Evolutionary conservation across 2,329 filamentous ascomycete genomes (phyloP).

Genomic region (Pyrenophora tritici-repentis): DNA sequence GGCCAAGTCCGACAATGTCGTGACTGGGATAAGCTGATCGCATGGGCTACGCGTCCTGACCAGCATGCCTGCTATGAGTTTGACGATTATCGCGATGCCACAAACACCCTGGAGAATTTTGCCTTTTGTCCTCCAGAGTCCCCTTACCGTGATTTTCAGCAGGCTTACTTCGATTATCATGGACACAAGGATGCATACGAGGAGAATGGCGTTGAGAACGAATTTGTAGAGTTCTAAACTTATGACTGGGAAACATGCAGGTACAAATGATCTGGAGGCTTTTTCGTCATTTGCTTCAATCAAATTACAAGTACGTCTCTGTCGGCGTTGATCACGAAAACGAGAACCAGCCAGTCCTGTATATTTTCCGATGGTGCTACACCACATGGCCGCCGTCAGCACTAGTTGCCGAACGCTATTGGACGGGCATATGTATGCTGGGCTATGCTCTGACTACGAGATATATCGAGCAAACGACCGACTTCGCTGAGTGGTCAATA

Average conservation of each 20-base stretch:
- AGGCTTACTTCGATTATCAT: slow-evolving; percentile 42
- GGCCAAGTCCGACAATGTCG: slow-evolving; percentile 40
- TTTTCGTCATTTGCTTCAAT: slow-evolving; percentile 1
- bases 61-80: slow-evolving; percentile 41
- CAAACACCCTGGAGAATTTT: slow-evolving; percentile 44
- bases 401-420: slow-evolving; percentile 1
- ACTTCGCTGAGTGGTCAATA: background rate
- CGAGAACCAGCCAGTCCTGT: slow-evolving; percentile 1
- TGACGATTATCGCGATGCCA: slow-evolving; percentile 44
- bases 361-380: slow-evolving; percentile 10
- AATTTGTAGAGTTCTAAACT: slow-evolving; percentile 23
- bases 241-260: background rate
- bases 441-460: slow-evolving; percentile 9
- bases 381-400: slow-evolving; percentile 8
- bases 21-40: slow-evolving; percentile 39
- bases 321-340: background rate
- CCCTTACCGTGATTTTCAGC: slow-evolving; percentile 35
- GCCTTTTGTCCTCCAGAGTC: slow-evolving; percentile 39
- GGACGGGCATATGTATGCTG: slow-evolving; percentile 1
- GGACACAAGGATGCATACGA: slow-evolving; percentile 44
- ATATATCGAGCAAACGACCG: background rate
- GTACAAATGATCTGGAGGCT: background rate
- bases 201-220: slow-evolving; percentile 18
- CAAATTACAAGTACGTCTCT: background rate
- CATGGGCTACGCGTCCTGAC: slow-evolving; percentile 40